Conservation (phyloP, 2,329 filamentous ascomycete species). For the Sarocladium brachiariae region DNA sequence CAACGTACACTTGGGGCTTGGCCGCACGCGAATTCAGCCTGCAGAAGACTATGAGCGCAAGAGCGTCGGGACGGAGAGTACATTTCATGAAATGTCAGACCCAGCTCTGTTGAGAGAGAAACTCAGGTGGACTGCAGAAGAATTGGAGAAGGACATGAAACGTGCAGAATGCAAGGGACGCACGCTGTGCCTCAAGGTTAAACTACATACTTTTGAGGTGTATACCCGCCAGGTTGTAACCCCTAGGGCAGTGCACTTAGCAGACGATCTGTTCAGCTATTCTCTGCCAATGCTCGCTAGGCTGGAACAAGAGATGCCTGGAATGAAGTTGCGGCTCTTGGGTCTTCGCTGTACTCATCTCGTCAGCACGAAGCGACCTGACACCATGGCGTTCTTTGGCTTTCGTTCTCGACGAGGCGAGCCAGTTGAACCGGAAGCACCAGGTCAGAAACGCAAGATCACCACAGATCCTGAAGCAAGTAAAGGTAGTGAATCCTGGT, state of each 20-base stretch:
- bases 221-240: conserved; percentile 73
- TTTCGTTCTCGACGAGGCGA: conserved; percentile 32
- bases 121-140: conserved; percentile 72
- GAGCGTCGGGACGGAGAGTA: conserved; percentile 88
- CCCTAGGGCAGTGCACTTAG: conserved; percentile 62
- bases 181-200: conserved; percentile 88
- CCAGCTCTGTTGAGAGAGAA: conserved; percentile 65
- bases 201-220: conserved; percentile 90
- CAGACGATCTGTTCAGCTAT: conserved; percentile 78
- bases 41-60: conserved; percentile 88
- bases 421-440: conserved; percentile 14
- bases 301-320: conserved; percentile 74
- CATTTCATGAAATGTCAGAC: conserved; percentile 74
- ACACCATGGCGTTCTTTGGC: conserved; percentile 75
- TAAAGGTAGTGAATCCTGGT: conserved; percentile 58
- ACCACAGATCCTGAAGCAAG: conserved; percentile 23
- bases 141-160: conserved; percentile 78
- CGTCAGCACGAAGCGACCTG: conserved; percentile 74
- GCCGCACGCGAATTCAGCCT: conserved; percentile 76
- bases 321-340: conserved; percentile 76
- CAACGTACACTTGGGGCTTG: conserved; percentile 76
- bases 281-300: conserved; percentile 77
- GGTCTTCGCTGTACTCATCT: conserved; percentile 84
- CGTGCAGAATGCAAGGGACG: conserved; percentile 78
- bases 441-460: conserved; percentile 29